Conservation (phyloP, 768 basidiomycete genomes). For the Lactifluus hygrophoroides region DNA sequence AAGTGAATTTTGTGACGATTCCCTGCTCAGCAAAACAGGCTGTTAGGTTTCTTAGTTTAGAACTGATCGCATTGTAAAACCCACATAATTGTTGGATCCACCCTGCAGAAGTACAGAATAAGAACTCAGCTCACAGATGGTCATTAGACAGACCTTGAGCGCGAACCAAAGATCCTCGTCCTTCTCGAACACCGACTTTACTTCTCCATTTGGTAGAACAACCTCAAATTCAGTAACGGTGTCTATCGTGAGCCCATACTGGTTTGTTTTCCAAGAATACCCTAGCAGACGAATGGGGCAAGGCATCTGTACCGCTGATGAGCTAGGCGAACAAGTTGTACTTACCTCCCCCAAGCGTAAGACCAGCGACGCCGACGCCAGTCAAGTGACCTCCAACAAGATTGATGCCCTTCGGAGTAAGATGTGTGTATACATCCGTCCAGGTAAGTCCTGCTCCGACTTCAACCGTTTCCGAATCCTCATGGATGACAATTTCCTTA, state of each 20-base stretch:
- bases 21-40: neutral
- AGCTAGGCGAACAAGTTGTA: neutral
- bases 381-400: slow-evolving; percentile 19
- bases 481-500: slow-evolving; percentile 6
- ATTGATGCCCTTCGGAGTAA: slow-evolving; percentile 16
- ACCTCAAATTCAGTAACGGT: slow-evolving; percentile 19
- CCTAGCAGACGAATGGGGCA: neutral
- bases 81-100: slow-evolving; percentile 12
- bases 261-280: slow-evolving; percentile 18
- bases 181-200: slow-evolving; percentile 12
- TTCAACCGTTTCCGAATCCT: slow-evolving; percentile 1
- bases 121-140: no score
- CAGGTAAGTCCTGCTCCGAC: slow-evolving; percentile 21
- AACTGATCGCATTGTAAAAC: neutral
- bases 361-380: slow-evolving; percentile 21
- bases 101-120: neutral
- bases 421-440: slow-evolving; percentile 21
- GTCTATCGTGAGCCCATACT: slow-evolving; percentile 20
- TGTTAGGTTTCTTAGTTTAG: neutral
- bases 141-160: neutral
- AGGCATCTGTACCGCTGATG: neutral
- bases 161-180: slow-evolving; percentile 16
- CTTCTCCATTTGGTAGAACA: slow-evolving; percentile 18
- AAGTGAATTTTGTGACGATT: slow-evolving; percentile 14
- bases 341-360: slow-evolving; percentile 18